phyloP scores from a whole-genome alignment of 1,139 yeast species.

The Blastobotrys malaysiensis region DNA sequence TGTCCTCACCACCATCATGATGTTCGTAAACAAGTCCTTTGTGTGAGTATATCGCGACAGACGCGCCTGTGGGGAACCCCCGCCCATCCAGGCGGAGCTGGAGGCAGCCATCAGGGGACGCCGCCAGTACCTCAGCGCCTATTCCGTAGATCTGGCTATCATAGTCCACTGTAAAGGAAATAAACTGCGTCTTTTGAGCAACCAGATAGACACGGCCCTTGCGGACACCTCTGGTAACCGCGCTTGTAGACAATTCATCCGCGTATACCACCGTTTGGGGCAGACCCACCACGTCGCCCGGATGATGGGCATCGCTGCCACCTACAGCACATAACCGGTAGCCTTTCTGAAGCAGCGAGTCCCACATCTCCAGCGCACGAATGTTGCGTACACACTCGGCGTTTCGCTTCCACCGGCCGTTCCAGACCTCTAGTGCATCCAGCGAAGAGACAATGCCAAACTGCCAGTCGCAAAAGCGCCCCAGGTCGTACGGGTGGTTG shows the following conservation, averaged over 20 bases:
- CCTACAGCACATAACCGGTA: slow-evolving; percentile 14
- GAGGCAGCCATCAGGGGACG: neutral
- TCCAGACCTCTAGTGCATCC: slow-evolving; percentile 19
- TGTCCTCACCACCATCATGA: neutral
- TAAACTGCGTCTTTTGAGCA: slow-evolving; percentile 5
- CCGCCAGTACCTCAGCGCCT: neutral
- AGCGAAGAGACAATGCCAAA: slow-evolving; percentile 10
- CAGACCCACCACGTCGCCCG: slow-evolving; percentile 11
- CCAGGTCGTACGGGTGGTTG: slow-evolving; percentile 16
- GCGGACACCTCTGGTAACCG: slow-evolving; percentile 12
- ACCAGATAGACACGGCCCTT: slow-evolving; percentile 10
- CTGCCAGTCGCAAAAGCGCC: slow-evolving; percentile 14
- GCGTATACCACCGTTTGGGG: slow-evolving; percentile 16
- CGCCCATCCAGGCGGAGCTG: neutral
- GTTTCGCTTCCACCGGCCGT: slow-evolving; percentile 17
- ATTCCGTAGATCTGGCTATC: neutral
- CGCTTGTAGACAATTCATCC: slow-evolving; percentile 9
- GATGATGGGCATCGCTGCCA: slow-evolving; percentile 15
- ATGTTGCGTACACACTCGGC: slow-evolving; percentile 12
- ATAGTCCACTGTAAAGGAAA: slow-evolving; percentile 1
- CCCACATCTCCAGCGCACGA: slow-evolving; percentile 14
- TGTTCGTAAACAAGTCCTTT: neutral
- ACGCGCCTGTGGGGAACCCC: neutral
- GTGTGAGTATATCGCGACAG: neutral
- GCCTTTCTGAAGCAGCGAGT: slow-evolving; percentile 11